phyloP scores from a whole-genome alignment of 164 flowering plant species.

The Chloranthus sessilifolius region DNA sequence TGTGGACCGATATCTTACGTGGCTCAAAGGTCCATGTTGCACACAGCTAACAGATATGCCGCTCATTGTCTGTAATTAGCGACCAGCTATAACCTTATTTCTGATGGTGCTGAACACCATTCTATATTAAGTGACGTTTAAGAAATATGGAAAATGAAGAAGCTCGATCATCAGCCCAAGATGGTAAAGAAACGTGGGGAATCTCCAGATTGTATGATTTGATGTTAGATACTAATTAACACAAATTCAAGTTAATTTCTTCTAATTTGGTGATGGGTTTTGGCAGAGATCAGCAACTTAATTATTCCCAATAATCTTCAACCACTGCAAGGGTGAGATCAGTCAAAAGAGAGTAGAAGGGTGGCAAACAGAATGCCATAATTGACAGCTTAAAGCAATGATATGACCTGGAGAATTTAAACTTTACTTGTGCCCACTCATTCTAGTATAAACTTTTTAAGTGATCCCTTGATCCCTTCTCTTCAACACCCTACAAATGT shows the following conservation, averaged over 20 bases:
- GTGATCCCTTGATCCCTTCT: neutral
- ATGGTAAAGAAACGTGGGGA: slow-evolving; percentile 11
- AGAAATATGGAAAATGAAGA: too few relatives aligned
- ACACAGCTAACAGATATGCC: too few relatives aligned
- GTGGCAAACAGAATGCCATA: slow-evolving; percentile 22
- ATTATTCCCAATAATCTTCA: slow-evolving; percentile 26
- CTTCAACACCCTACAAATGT: neutral
- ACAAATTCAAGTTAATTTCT: neutral
- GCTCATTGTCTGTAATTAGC: too few relatives aligned
- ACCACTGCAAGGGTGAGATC: slow-evolving; percentile 21
- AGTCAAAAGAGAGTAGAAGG: slow-evolving; percentile 22
- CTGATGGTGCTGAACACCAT: too few relatives aligned
- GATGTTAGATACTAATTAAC: neutral
- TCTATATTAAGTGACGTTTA: too few relatives aligned
- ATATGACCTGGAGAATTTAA: slow-evolving; percentile 44
- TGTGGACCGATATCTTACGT: too few relatives aligned
- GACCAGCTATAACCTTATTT: too few relatives aligned
- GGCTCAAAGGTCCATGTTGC: too few relatives aligned
- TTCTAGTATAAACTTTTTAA: slow-evolving; percentile 11
- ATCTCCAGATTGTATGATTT: slow-evolving; percentile 10
- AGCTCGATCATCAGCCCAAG: too few relatives aligned
- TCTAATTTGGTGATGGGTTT: neutral
- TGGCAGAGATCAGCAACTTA: slow-evolving; percentile 15
- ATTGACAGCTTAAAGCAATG: slow-evolving; percentile 34
- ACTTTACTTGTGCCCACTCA: slow-evolving; percentile 47